These are phyloP conservation scores for Pisolithus orientalis DNA, from an alignment of 768 basidiomycete species.

Conservation along the genomic window DNA sequence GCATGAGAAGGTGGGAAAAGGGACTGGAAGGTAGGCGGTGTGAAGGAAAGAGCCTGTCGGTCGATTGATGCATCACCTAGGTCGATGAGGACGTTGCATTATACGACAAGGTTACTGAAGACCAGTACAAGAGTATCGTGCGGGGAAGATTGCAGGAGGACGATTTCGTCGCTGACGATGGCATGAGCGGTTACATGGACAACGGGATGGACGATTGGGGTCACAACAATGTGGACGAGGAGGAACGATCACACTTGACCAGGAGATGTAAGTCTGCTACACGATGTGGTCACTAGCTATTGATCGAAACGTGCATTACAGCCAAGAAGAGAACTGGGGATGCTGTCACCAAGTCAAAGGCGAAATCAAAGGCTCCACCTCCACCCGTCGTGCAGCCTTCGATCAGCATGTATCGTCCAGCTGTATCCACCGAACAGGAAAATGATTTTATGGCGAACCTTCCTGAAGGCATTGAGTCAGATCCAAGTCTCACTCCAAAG, in stretches of 20 bases:
- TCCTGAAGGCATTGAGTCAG: constrained; percentile 62
- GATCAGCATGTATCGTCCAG: constrained; percentile 76
- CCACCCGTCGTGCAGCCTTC: constrained; percentile 48
- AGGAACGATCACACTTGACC: constrained; percentile 25
- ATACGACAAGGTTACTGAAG: constrained; percentile 88
- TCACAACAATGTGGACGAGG: constrained; percentile 45
- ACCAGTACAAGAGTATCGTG: constrained; percentile 84
- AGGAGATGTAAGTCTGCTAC: constrained; percentile 33
- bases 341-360: constrained; percentile 19
- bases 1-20: constrained; percentile 54
- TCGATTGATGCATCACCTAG: constrained; percentile 25
- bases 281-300: neutral
- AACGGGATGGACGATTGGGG: constrained; percentile 96
- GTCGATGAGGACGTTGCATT: constrained; percentile 59
- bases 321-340: constrained; percentile 22
- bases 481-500: constrained; percentile 30
- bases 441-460: constrained; percentile 84
- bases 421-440: constrained; percentile 73
- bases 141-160: constrained; percentile 74
- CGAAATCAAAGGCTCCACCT: constrained; percentile 36
- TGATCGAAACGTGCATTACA: constrained; percentile 10
- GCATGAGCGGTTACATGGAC: constrained; percentile 85
- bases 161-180: constrained; percentile 96
- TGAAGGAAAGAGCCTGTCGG: constrained; percentile 1
- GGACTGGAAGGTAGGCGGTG: constrained; percentile 46